A percentile compares a stretch with the other conserved stretches of the same genome.
These are phyloP conservation scores for Globisporangium barbulae DNA, from an alignment of 352 stramenopile species.

Conservation along the genomic window DNA sequence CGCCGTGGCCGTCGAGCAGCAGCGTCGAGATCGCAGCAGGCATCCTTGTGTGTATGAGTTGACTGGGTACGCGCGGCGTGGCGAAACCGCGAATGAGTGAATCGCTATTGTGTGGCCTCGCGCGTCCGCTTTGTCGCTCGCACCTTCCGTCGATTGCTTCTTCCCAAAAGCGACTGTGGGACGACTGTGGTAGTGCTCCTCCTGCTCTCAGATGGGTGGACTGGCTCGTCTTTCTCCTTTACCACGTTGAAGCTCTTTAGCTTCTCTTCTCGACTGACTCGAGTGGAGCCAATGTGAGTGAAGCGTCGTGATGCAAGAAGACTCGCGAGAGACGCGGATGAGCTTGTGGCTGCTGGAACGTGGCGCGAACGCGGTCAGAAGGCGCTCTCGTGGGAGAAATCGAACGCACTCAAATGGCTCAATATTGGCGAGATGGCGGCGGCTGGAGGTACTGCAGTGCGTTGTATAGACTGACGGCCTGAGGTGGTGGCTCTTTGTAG, in stretches of 20 bases:
- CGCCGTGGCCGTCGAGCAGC: slow-evolving; percentile 15
- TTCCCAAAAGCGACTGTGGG: background rate
- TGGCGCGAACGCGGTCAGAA: slow-evolving; percentile 1
- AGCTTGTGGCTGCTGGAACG: background rate
- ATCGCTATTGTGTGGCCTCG: background rate
- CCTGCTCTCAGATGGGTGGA: background rate
- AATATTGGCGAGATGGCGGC: too few relatives aligned
- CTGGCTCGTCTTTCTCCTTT: background rate
- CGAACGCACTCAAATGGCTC: too few relatives aligned
- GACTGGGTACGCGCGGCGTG: background rate
- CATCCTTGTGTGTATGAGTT: slow-evolving; percentile 6
- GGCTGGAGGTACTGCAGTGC: too few relatives aligned
- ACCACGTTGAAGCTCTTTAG: background rate
- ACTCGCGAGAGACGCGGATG: background rate
- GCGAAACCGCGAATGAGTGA: slow-evolving; percentile 5
- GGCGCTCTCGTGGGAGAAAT: background rate
- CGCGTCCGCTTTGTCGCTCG: slow-evolving; percentile 3
- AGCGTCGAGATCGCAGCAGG: slow-evolving; percentile 8
- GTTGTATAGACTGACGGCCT: too few relatives aligned
- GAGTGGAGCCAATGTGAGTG: background rate
- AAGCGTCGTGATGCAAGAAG: slow-evolving; percentile 10
- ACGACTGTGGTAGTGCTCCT: background rate
- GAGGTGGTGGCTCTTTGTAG: too few relatives aligned
- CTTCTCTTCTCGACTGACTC: background rate
- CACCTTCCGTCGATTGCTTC: background rate